Conservation (phyloP, 805 yeast species). For the Myxozyma lipomycoides region DNA sequence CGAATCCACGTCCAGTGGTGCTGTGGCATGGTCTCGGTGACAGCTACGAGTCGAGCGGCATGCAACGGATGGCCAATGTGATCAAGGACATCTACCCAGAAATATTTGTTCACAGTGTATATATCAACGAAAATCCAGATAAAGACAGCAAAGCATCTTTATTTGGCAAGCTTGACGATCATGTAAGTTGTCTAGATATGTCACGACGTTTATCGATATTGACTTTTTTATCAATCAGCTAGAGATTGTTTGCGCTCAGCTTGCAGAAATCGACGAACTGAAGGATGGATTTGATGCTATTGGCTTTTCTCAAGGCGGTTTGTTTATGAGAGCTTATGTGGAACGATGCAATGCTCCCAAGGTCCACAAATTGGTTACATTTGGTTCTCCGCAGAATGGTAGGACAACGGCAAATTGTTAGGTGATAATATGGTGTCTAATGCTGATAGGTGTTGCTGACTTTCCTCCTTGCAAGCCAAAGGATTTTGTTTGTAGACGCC, state of each 20-base stretch:
- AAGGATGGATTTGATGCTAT: constrained; percentile 61
- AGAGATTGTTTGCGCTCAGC: constrained; percentile 51
- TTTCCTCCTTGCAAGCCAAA: constrained; percentile 49
- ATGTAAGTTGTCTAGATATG: constrained; percentile 32
- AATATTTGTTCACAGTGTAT: constrained; percentile 51
- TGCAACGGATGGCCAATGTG: constrained; percentile 45
- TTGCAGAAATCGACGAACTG: constrained; percentile 47
- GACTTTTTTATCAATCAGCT: constrained; percentile 31
- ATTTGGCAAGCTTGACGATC: constrained; percentile 55
- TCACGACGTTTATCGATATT: not conserved
- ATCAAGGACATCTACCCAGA: constrained; percentile 49
- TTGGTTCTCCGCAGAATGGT: constrained; percentile 81
- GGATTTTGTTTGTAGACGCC: constrained; percentile 57
- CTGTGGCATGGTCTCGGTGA: constrained; percentile 88
- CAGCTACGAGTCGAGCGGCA: constrained; percentile 57
- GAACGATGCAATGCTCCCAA: constrained; percentile 51
- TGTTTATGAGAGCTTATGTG: constrained; percentile 64
- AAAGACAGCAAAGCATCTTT: constrained; percentile 55
- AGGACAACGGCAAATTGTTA: constrained; percentile 16
- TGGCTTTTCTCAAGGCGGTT: constrained; percentile 82
- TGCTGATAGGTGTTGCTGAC: constrained; percentile 44
- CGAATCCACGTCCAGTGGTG: constrained; percentile 49
- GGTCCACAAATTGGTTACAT: constrained; percentile 57
- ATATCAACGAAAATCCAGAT: constrained; percentile 46
- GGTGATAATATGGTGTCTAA: not conserved